phyloP scores from a whole-genome alignment of 2,329 filamentous ascomycete genomes.

The Fusarium sororula region DNA sequence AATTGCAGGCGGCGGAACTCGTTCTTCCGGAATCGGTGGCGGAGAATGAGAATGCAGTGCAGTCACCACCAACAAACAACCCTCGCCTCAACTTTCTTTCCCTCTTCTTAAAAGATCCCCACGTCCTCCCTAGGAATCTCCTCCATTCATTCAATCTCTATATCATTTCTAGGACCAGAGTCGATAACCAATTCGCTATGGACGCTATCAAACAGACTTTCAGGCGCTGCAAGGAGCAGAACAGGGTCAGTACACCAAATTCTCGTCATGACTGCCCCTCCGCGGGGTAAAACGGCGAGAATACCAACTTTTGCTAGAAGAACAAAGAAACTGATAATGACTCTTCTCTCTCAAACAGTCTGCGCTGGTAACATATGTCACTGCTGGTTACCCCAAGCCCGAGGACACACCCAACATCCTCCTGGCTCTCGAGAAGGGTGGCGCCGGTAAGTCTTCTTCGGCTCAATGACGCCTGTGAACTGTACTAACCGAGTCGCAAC shows the following conservation, averaged over 20 bases:
- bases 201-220: slow-evolving; percentile 69
- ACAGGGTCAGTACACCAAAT: slow-evolving; percentile 56
- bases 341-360: slow-evolving; percentile 58
- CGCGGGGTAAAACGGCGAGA: slow-evolving; percentile 36
- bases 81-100: background rate
- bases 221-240: slow-evolving; percentile 66
- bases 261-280: slow-evolving; percentile 40
- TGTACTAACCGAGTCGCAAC: slow-evolving; percentile 15
- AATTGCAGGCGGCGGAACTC: slow-evolving; percentile 40
- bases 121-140: slow-evolving; percentile 2
- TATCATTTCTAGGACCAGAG: slow-evolving; percentile 3
- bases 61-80: slow-evolving; percentile 15
- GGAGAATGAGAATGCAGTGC: slow-evolving; percentile 27
- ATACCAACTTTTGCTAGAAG: background rate
- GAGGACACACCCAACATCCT: slow-evolving; percentile 85
- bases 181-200: slow-evolving; percentile 52
- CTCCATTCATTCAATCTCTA: background rate
- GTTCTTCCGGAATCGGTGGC: slow-evolving; percentile 45
- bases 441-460: slow-evolving; percentile 73
- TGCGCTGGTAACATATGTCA: slow-evolving; percentile 95
- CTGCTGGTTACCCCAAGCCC: slow-evolving; percentile 88
- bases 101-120: slow-evolving; percentile 24
- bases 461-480: background rate
- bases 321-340: slow-evolving; percentile 34
- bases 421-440: slow-evolving; percentile 90